phyloP scores from a whole-genome alignment of 1,284 basidiomycete species.

The Ceratobasidium sp. region DNA sequence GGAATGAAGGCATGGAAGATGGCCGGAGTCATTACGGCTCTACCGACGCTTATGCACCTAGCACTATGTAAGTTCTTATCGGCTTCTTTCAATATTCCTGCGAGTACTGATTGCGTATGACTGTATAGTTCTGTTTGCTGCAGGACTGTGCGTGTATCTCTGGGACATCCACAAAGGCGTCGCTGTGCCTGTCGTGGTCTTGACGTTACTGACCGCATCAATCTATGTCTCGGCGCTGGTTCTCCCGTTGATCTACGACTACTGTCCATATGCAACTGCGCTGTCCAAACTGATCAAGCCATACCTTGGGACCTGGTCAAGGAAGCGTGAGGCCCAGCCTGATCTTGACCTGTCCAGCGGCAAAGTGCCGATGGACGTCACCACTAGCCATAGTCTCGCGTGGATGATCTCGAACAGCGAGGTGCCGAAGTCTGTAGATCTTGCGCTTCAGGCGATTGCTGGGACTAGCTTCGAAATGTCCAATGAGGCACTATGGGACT shows the following conservation, averaged over 20 bases:
- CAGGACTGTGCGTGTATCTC: not conserved
- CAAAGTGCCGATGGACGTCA: constrained; percentile 6
- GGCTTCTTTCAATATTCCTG: no score
- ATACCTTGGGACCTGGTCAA: no score
- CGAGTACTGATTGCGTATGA: no score
- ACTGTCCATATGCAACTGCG: not conserved
- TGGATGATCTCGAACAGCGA: constrained; percentile 17
- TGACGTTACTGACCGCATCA: not conserved
- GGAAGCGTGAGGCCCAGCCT: no score
- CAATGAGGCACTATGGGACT: not conserved
- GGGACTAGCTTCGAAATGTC: not conserved
- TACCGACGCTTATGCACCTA: not conserved
- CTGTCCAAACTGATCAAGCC: not conserved
- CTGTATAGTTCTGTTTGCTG: not conserved
- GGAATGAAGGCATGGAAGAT: constrained; percentile 10
- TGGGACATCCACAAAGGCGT: not conserved
- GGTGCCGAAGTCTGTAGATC: not conserved
- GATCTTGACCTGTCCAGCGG: not conserved
- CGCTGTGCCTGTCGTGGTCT: not conserved
- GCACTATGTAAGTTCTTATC: constrained; percentile 4
- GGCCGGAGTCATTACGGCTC: not conserved
- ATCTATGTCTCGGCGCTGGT: not conserved
- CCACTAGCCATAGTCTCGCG: constrained; percentile 7
- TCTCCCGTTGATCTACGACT: not conserved
- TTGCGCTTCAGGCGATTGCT: constrained; percentile 3